A percentile compares a stretch with the other conserved stretches of the same genome.
phyloP scores from a whole-genome alignment of 129 eudicot genomes.

The Dittrichia graveolens region DNA sequence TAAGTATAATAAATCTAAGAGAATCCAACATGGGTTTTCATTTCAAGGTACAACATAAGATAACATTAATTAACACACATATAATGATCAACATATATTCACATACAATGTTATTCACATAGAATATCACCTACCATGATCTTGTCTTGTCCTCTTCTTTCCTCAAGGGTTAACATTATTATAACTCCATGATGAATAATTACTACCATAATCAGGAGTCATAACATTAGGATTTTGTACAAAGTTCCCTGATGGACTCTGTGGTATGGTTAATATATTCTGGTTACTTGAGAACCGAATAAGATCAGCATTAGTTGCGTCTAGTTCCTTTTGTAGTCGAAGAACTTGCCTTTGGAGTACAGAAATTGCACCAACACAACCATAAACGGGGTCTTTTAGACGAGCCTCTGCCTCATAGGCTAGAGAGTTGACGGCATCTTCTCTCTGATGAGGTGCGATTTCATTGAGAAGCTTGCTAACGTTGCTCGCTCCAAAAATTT shows the following conservation, averaged over 20 bases:
- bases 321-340: conserved; percentile 70
- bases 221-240: conserved; percentile 27
- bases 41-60: conserved; percentile 24
- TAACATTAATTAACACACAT: conserved; percentile 34
- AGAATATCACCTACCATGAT: conserved; percentile 8
- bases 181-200: conserved; percentile 45
- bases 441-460: conserved; percentile 65
- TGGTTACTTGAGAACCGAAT: conserved; percentile 47
- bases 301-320: conserved; percentile 70
- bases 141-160: conserved; percentile 15
- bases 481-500: conserved; percentile 91
- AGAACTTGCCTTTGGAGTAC: conserved; percentile 76
- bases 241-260: conserved; percentile 17
- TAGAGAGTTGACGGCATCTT: conserved; percentile 82
- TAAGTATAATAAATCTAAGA: neutral
- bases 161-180: conserved; percentile 34
- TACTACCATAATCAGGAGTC: conserved; percentile 23
- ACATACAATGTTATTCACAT: conserved; percentile 28
- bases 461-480: conserved; percentile 82
- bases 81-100: conserved; percentile 11
- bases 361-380: conserved; percentile 86
- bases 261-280: conserved; percentile 16
- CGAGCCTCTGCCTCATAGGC: conserved; percentile 91
- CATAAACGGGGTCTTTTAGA: conserved; percentile 82
- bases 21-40: conserved; percentile 23